These are phyloP conservation scores for Sugiyamaella smithiae DNA, from an alignment of 805 yeast genomes.

Conservation along the genomic window DNA sequence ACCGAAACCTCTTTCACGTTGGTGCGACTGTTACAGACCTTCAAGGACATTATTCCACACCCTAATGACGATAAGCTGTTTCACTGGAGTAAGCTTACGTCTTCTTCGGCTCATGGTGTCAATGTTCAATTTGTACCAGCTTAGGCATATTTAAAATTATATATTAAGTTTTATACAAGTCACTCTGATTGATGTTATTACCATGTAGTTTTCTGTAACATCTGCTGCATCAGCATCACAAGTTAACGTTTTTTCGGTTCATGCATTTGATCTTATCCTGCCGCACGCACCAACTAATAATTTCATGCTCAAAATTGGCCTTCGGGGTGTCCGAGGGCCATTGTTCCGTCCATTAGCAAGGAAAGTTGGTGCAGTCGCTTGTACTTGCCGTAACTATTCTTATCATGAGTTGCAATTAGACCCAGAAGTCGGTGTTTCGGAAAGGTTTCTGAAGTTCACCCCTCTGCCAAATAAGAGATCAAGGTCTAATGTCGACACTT, in stretches of 20 bases:
- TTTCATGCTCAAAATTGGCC: slow-evolving; percentile 1
- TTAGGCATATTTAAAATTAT: background rate
- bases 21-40: slow-evolving; percentile 38
- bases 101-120: slow-evolving; percentile 12
- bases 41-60: slow-evolving; percentile 15
- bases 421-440: slow-evolving; percentile 1
- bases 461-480: slow-evolving; percentile 10
- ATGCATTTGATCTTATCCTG: no score
- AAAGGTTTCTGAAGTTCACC: slow-evolving; percentile 12
- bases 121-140: slow-evolving; percentile 9
- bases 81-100: slow-evolving; percentile 9
- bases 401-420: background rate
- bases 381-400: no score
- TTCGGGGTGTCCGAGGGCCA: background rate
- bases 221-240: no score
- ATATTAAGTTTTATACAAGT: no score
- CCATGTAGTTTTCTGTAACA: no score
- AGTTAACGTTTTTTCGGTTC: no score
- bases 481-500: slow-evolving; percentile 1
- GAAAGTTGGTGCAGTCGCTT: no score
- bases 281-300: no score
- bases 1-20: slow-evolving; percentile 45
- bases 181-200: no score
- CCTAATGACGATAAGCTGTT: background rate
- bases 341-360: no score